Percentiles rank a stretch among this genome's conserved stretches.
Evolutionary conservation across 257 asterid species (phyloP).

Genomic region (Gentiana dahurica): DNA sequence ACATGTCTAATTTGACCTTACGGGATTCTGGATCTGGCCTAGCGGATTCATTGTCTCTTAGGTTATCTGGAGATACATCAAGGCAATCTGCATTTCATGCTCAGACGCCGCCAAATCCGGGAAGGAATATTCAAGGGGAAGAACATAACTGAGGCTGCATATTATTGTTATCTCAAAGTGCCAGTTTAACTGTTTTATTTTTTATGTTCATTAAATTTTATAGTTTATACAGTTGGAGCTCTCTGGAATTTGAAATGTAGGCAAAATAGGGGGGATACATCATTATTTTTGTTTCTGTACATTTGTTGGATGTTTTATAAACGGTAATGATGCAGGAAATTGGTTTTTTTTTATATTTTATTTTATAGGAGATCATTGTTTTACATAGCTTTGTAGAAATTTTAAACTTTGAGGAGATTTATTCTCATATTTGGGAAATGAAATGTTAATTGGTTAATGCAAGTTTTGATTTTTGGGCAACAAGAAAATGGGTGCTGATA

Average conservation of each 20-base stretch:
- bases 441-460: no score
- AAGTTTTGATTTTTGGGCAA: no score
- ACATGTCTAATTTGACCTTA: slow-evolving; percentile 51
- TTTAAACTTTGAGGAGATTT: no score
- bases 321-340: slow-evolving; percentile 6
- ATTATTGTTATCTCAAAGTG: neutral
- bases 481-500: no score
- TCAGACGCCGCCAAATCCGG: slow-evolving; percentile 15
- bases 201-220: slow-evolving; percentile 10
- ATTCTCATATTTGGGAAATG: no score
- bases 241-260: slow-evolving; percentile 9
- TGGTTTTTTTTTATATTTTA: neutral
- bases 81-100: slow-evolving; percentile 28
- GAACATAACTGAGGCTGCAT: neutral
- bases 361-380: no score
- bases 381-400: no score
- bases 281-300: slow-evolving; percentile 14
- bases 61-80: slow-evolving; percentile 26
- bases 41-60: slow-evolving; percentile 33
- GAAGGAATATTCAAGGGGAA: slow-evolving; percentile 6
- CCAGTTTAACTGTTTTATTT: slow-evolving; percentile 2
- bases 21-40: slow-evolving; percentile 19
- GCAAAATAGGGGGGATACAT: slow-evolving; percentile 11
- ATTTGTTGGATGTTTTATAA: slow-evolving; percentile 7
- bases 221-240: slow-evolving; percentile 7